A percentile compares a stretch with the other conserved stretches of the same genome.
Evolutionary conservation across 192 early-diverging fungal species (phyloP).

Genomic region (Phlyctochytrium planicorne): DNA sequence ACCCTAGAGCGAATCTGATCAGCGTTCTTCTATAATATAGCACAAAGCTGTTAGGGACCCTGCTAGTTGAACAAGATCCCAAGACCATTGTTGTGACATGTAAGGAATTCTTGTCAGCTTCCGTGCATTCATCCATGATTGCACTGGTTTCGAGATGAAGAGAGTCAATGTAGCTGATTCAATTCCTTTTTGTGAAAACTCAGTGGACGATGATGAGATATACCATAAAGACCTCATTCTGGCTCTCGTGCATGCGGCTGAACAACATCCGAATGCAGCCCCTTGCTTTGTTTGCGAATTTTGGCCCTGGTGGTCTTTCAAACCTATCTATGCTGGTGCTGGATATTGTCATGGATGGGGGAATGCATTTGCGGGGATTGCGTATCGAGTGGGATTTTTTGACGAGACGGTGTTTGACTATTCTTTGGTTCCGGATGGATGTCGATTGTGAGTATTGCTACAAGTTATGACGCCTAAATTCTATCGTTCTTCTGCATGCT

Average conservation of each 20-base stretch:
- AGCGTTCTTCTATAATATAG: not conserved
- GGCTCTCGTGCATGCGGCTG: conserved; percentile 17
- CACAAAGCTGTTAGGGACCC: conserved; percentile 22
- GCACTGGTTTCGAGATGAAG: too few relatives aligned
- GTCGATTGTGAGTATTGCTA: conserved; percentile 1
- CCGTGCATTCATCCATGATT: too few relatives aligned
- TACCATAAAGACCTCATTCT: conserved; percentile 11
- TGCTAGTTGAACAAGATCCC: conserved; percentile 13
- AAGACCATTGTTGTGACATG: conserved; percentile 16
- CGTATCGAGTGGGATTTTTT: conserved; percentile 22
- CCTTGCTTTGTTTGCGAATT: conserved; percentile 22
- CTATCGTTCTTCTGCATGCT: too few relatives aligned
- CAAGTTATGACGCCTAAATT: too few relatives aligned
- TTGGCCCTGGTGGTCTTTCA: conserved; percentile 12
- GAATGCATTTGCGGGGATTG: conserved; percentile 21
- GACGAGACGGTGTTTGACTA: conserved; percentile 11
- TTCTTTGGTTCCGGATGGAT: not conserved
- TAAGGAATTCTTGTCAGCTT: not conserved
- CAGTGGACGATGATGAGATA: conserved; percentile 17
- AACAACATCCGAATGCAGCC: not conserved
- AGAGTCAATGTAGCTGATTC: too few relatives aligned
- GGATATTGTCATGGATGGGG: conserved; percentile 21
- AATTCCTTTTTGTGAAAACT: too few relatives aligned
- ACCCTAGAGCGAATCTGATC: not conserved
- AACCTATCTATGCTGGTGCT: not conserved